These are phyloP conservation scores for Brassica napus DNA, from an alignment of 345 rosid genomes.

Conservation along the genomic window Da-Ae NC_063436.1:31017501-31018000, in stretches of 20 bases:
- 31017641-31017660: slow-evolving; percentile 28
- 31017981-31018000: too few relatives aligned
- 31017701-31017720: slow-evolving; percentile 19
- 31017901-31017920: slow-evolving; percentile 18
- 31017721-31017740: background rate
- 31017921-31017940: background rate
- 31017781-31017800: slow-evolving; percentile 20
- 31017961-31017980: background rate
- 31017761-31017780: background rate
- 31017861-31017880: slow-evolving; percentile 31
- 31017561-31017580: slow-evolving; percentile 5
- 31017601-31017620: slow-evolving; percentile 36
- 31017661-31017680: slow-evolving; percentile 10
- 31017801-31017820: slow-evolving; percentile 15
- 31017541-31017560: background rate
- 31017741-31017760: background rate
- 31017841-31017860: slow-evolving; percentile 21
- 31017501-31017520: slow-evolving; percentile 11
- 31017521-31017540: slow-evolving; percentile 16
- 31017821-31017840: slow-evolving; percentile 12
- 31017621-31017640: slow-evolving; percentile 28
- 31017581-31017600: background rate
- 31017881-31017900: slow-evolving; percentile 32
- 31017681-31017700: slow-evolving; percentile 42
- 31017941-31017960: background rate